A percentile compares a stretch with the other conserved stretches of the same genome.
Conservation (phyloP, 345 rosid species). For the Bruguiera parviflora region DNA sequence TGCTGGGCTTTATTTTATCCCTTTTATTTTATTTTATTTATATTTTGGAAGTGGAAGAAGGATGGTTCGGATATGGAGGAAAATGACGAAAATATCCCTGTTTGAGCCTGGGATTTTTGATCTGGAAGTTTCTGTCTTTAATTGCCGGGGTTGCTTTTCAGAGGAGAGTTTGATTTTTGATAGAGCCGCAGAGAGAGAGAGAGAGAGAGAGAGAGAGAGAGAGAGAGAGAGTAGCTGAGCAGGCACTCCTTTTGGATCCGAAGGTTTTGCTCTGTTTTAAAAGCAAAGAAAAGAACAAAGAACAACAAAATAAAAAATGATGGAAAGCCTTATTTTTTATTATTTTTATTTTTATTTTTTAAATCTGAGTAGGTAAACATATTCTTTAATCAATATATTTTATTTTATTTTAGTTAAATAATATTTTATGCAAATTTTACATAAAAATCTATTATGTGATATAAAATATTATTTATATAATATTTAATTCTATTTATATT, state of each 20-base stretch:
- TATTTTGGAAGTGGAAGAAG: background rate
- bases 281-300: constrained; percentile 23
- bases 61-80: constrained; percentile 12
- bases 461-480: too few species aligned
- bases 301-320: background rate
- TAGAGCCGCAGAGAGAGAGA: constrained; percentile 3
- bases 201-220: constrained; percentile 1
- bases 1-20: too few species aligned
- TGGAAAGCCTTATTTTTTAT: background rate
- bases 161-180: constrained; percentile 1
- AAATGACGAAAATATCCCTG: constrained; percentile 29
- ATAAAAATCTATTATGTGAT: too few species aligned
- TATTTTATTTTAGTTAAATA: too few species aligned
- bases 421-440: too few species aligned
- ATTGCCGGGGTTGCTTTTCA: background rate
- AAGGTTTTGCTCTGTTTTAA: constrained; percentile 22
- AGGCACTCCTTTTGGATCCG: constrained; percentile 20
- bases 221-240: constrained; percentile 5
- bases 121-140: constrained; percentile 29
- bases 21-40: background rate
- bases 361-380: too few species aligned
- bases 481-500: too few species aligned
- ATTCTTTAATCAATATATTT: too few species aligned
- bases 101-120: background rate
- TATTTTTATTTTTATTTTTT: too few species aligned